These are phyloP conservation scores for Leccinum rimulosum DNA, from an alignment of 768 basidiomycete species.

Conservation along the genomic window DNA sequence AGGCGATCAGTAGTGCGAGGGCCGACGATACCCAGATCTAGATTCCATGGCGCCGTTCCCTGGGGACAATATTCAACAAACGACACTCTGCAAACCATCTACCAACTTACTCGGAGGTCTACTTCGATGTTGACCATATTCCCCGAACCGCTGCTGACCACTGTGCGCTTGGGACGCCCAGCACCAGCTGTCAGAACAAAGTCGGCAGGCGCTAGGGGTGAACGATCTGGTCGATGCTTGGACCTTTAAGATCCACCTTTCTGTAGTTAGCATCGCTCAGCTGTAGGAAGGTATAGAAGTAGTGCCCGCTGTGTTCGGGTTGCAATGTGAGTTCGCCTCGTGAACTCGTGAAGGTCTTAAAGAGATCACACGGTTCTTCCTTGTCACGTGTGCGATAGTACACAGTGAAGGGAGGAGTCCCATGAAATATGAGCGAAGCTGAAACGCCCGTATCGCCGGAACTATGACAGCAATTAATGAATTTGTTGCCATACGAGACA, in stretches of 20 bases:
- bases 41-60: constrained; percentile 90
- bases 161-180: constrained; percentile 45
- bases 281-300: constrained; percentile 75
- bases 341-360: constrained; percentile 61
- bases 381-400: constrained; percentile 73
- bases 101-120: constrained; percentile 63
- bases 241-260: constrained; percentile 67
- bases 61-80: constrained; percentile 28
- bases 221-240: constrained; percentile 82
- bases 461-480: constrained; percentile 36
- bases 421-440: constrained; percentile 81
- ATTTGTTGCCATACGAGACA: constrained; percentile 6
- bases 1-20: constrained; percentile 63
- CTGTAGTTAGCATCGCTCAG: constrained; percentile 86
- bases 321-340: constrained; percentile 81
- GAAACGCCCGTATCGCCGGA: constrained; percentile 91
- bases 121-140: constrained; percentile 73
- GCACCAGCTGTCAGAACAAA: constrained; percentile 47
- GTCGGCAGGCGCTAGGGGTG: constrained; percentile 83
- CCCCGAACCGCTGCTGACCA: constrained; percentile 77
- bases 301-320: constrained; percentile 87
- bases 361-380: constrained; percentile 56
- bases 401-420: constrained; percentile 85
- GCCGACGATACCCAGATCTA: constrained; percentile 80
- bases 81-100: not conserved